Evolutionary conservation across 768 basidiomycete species (phyloP).

Genomic region (Daedaleopsis sinensis): DNA sequence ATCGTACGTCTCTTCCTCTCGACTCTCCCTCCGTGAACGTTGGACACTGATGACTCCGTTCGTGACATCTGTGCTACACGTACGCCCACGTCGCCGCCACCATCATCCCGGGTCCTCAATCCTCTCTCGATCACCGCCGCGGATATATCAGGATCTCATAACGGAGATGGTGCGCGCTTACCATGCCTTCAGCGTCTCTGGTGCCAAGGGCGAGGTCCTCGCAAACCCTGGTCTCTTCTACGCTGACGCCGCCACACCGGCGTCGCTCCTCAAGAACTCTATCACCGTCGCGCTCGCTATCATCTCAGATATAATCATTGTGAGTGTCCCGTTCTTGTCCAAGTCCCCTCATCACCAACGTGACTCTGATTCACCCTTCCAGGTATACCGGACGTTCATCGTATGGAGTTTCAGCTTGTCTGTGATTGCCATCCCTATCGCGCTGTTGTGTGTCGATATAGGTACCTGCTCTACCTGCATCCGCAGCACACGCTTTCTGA

Average conservation of each 20-base stretch:
- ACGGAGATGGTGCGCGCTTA: constrained; percentile 7
- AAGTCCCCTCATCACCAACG: too few relatives aligned
- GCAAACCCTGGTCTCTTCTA: constrained; percentile 5
- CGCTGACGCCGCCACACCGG: constrained; percentile 2
- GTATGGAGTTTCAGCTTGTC: constrained; percentile 4
- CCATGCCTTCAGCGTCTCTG: constrained; percentile 1
- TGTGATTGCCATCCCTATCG: neutral
- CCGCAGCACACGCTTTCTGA: neutral
- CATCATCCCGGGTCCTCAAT: too few relatives aligned
- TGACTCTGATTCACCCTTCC: too few relatives aligned
- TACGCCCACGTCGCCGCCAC: too few relatives aligned
- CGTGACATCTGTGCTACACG: too few relatives aligned
- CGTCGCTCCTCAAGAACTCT: constrained; percentile 6
- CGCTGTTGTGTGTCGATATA: neutral
- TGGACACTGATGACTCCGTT: too few relatives aligned
- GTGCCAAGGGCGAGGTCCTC: neutral
- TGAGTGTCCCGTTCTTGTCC: neutral
- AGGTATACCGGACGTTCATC: constrained; percentile 14
- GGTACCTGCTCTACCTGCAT: neutral
- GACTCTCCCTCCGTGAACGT: neutral
- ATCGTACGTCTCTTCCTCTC: neutral
- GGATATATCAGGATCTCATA: constrained; percentile 3
- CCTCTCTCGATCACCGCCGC: too few relatives aligned
- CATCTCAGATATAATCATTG: constrained; percentile 5
- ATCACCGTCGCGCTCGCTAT: constrained; percentile 6